phyloP scores from a whole-genome alignment of 75 land plant genomes.

The Pseudotsuga menziesii region DNA sequence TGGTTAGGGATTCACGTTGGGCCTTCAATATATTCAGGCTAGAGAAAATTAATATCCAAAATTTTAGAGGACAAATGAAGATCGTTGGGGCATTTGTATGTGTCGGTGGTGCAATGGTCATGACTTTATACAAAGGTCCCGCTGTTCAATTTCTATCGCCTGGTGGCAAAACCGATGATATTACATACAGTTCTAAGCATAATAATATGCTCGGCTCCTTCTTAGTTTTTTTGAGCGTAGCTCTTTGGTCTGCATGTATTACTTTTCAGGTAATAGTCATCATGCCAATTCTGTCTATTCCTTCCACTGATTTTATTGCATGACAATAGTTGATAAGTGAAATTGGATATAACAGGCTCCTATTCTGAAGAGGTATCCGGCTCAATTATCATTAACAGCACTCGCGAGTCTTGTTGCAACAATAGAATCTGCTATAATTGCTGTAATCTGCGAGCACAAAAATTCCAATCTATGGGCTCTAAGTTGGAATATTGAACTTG shows the following conservation, averaged over 20 bases:
- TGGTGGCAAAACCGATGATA: background rate
- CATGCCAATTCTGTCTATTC: too few species aligned
- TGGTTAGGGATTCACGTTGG: too few species aligned
- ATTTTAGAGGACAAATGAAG: slow-evolving; percentile 22
- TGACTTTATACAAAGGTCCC: slow-evolving; percentile 27
- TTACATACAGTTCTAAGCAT: slow-evolving; percentile 6
- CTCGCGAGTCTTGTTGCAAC: too few species aligned
- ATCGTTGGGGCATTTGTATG: slow-evolving; percentile 13
- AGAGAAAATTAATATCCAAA: slow-evolving; percentile 20
- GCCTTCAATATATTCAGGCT: slow-evolving; percentile 3
- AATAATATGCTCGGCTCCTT: slow-evolving; percentile 13
- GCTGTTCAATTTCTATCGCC: too few species aligned
- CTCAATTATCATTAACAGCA: slow-evolving; percentile 27
- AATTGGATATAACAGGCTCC: slow-evolving; percentile 17
- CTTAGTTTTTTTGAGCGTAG: background rate
- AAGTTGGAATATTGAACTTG: too few species aligned
- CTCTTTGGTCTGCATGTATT: background rate
- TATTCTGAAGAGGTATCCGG: slow-evolving; percentile 11
- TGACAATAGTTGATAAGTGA: too few species aligned
- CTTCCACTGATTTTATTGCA: background rate
- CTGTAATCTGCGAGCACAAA: slow-evolving; percentile 19
- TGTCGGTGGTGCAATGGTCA: slow-evolving; percentile 21
- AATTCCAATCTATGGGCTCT: too few species aligned
- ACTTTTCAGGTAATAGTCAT: background rate
- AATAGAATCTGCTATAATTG: slow-evolving; percentile 33